Evolutionary conservation across 129 eudicot genomes (phyloP).

Genomic region (Helianthus annuus): HanXRQr2.0-SUNRISE NC_035448.2:55082569-55083068

Average conservation of each 20-base stretch:
- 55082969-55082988: conserved; percentile 70
- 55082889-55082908: conserved; percentile 57
- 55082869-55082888: conserved; percentile 28
- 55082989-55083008: conserved; percentile 77
- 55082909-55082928: conserved; percentile 61
- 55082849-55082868: conserved; percentile 62
- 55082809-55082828: conserved; percentile 43
- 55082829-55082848: conserved; percentile 39
- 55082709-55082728: conserved; percentile 41
- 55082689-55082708: conserved; percentile 58
- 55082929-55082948: conserved; percentile 76
- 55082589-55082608: conserved; percentile 30
- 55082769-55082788: conserved; percentile 85
- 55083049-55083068: conserved; percentile 44
- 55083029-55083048: conserved; percentile 53
- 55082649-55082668: conserved; percentile 3
- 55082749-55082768: conserved; percentile 23
- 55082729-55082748: neutral
- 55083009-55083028: conserved; percentile 50
- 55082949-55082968: conserved; percentile 66
- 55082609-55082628: conserved; percentile 33
- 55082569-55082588: conserved; percentile 29
- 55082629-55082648: conserved; percentile 13
- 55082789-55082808: conserved; percentile 36
- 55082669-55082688: conserved; percentile 28